Percentiles rank a stretch among this genome's conserved stretches.
phyloP scores from a whole-genome alignment of 75 land plant species.

The Pinus tabuliformis region DNA sequence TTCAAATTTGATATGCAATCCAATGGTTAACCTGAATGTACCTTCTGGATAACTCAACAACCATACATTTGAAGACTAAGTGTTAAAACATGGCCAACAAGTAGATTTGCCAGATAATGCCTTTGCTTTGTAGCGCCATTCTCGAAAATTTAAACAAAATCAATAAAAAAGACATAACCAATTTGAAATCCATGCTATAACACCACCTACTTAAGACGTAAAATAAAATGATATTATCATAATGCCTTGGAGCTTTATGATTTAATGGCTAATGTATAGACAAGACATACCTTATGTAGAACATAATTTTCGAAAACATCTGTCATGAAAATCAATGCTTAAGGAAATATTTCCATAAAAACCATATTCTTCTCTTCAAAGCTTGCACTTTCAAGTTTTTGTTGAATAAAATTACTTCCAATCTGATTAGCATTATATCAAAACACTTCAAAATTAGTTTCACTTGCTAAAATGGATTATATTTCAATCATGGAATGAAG shows the following conservation, averaged over 20 bases:
- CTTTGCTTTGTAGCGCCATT: slow-evolving; percentile 61
- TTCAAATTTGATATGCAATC: neutral
- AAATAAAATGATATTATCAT: neutral
- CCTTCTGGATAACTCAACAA: slow-evolving; percentile 87
- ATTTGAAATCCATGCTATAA: neutral
- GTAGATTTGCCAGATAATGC: slow-evolving; percentile 54
- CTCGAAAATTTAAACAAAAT: slow-evolving; percentile 62
- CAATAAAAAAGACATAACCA: neutral
- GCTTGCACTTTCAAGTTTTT: slow-evolving; percentile 88
- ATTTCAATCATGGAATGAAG: neutral
- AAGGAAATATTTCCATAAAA: slow-evolving; percentile 84
- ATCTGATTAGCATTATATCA: slow-evolving; percentile 82
- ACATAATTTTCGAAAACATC: slow-evolving; percentile 98
- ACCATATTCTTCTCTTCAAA: slow-evolving; percentile 85
- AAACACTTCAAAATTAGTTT: neutral
- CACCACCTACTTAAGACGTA: neutral
- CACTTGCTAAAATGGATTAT: neutral
- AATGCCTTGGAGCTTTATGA: too few relatives aligned
- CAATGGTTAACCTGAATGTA: slow-evolving; percentile 4
- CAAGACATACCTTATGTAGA: slow-evolving; percentile 64
- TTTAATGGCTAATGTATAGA: neutral
- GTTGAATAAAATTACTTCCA: slow-evolving; percentile 93
- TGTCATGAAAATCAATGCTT: slow-evolving; percentile 87
- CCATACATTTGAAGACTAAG: slow-evolving; percentile 92
- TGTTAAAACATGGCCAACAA: slow-evolving; percentile 62